phyloP scores from a whole-genome alignment of 2,329 filamentous ascomycete genomes.

The Ophiostoma quercus region DNA sequence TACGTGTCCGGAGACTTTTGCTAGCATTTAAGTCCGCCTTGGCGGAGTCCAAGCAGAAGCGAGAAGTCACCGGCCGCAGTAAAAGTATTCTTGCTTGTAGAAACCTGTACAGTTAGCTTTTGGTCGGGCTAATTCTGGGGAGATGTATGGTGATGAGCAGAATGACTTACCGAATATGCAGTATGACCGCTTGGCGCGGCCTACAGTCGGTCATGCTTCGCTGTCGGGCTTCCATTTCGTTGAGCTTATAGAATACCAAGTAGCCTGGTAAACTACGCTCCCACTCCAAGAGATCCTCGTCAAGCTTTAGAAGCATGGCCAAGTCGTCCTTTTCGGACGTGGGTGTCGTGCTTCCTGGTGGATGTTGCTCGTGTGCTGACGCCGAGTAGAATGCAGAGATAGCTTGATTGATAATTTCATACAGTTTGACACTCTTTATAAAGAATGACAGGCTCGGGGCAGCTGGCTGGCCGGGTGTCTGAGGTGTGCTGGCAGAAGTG shows the following conservation, averaged over 20 bases:
- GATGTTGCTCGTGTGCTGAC: neutral
- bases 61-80: neutral
- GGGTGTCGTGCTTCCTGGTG: neutral
- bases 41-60: neutral
- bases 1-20: neutral
- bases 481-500: neutral
- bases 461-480: neutral
- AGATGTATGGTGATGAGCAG: too few species aligned
- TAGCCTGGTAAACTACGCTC: neutral
- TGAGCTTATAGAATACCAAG: neutral
- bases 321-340: neutral
- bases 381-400: neutral
- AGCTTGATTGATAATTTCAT: neutral
- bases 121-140: neutral
- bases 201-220: neutral
- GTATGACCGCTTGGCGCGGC: neutral
- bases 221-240: neutral
- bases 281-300: neutral
- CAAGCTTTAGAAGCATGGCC: neutral
- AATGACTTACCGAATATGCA: neutral
- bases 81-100: neutral
- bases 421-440: neutral
- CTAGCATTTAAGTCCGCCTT: neutral
- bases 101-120: neutral
- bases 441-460: neutral